These are phyloP conservation scores for Aspergillus hancockii DNA, from an alignment of 495 filamentous ascomycete genomes.

Conservation along the genomic window DNA sequence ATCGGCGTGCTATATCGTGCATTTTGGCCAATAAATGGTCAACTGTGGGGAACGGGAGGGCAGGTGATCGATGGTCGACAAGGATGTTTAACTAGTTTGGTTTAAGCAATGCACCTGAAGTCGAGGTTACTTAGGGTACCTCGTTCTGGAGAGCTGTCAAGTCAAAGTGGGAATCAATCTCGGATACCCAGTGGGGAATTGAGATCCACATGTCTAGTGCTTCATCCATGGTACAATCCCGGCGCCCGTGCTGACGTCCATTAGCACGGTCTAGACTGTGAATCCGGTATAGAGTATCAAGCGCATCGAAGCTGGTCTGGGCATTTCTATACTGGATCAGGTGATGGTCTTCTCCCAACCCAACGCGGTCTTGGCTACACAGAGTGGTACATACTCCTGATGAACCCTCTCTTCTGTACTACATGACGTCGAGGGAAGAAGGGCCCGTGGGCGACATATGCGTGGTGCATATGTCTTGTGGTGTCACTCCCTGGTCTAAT, in stretches of 20 bases:
- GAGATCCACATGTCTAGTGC: not conserved
- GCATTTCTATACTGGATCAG: not conserved
- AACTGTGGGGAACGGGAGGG: not conserved
- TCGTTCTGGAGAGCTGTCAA: not conserved
- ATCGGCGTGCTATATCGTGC: not conserved
- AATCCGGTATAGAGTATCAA: not conserved
- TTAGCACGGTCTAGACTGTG: not conserved
- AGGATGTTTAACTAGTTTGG: not conserved
- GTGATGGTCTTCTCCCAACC: not conserved
- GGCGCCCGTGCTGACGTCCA: not conserved
- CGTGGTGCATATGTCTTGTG: not conserved
- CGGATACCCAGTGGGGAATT: conserved; percentile 1
- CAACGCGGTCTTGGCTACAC: not conserved
- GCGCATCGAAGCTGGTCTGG: not conserved
- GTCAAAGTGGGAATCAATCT: not conserved
- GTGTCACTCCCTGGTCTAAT: not conserved
- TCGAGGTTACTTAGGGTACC: not conserved
- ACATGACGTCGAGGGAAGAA: not conserved
- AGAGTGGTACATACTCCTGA: not conserved
- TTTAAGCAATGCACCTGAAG: not conserved
- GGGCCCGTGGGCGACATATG: not conserved
- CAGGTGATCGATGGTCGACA: not conserved
- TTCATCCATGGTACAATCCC: not conserved
- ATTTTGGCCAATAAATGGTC: not conserved
- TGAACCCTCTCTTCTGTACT: not conserved